A percentile compares a stretch with the other conserved stretches of the same genome.
Evolutionary conservation across 2,329 filamentous ascomycete species (phyloP).

Genomic region (Cladosporium cucumerinum): DNA sequence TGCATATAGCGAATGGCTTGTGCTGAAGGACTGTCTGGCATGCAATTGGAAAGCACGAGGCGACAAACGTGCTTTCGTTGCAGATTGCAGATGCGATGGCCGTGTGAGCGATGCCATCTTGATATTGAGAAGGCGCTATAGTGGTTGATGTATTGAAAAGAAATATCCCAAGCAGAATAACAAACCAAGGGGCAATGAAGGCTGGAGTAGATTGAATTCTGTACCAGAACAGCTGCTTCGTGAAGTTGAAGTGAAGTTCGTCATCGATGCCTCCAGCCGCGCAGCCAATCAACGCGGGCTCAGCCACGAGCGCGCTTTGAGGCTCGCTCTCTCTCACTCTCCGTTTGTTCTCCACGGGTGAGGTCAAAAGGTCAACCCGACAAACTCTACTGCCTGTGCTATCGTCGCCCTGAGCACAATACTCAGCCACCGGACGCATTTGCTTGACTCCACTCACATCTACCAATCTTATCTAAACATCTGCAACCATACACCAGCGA

Average conservation of each 20-base stretch:
- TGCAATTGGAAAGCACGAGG: conserved; percentile 32
- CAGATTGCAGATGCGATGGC: neutral
- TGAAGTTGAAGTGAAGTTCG: conserved; percentile 4
- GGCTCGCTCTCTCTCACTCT: neutral
- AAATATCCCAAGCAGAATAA: neutral
- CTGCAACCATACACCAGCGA: conserved; percentile 2
- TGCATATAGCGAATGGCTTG: conserved; percentile 21
- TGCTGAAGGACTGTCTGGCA: conserved; percentile 23
- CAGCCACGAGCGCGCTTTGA: neutral
- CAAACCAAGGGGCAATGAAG: neutral
- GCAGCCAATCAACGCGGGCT: neutral
- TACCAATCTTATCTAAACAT: neutral
- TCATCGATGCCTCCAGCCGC: neutral
- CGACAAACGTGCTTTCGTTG: conserved; percentile 24
- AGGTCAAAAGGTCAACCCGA: neutral
- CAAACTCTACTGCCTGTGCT: neutral
- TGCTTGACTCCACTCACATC: neutral
- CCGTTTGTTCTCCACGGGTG: neutral
- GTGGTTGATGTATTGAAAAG: neutral
- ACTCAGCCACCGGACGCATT: neutral
- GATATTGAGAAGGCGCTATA: neutral
- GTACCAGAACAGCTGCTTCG: neutral
- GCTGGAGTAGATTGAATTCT: conserved; percentile 1
- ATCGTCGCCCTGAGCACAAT: neutral
- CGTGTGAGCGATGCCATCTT: neutral